phyloP scores from a whole-genome alignment of 257 asterid genomes.

The Solanum medicagineum region DNA sequence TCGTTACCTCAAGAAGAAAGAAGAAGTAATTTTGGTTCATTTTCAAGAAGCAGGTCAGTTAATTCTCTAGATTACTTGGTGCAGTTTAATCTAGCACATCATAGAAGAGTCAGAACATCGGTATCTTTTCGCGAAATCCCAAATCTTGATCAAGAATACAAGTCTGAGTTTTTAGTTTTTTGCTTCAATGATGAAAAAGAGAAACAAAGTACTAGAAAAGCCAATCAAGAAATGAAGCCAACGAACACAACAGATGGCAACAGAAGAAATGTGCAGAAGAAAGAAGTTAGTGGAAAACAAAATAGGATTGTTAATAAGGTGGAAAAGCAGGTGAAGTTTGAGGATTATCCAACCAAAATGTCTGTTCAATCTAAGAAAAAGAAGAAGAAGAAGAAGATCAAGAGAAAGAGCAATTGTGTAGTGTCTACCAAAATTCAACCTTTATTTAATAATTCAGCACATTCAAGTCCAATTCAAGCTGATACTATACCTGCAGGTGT shows the following conservation, averaged over 20 bases:
- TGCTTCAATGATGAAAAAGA: background rate
- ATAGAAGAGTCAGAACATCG: slow-evolving; percentile 41
- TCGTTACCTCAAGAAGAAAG: slow-evolving; percentile 20
- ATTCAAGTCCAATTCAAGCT: background rate
- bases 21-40: slow-evolving; percentile 24
- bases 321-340: slow-evolving; percentile 11
- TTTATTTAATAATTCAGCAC: background rate
- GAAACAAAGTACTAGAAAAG: background rate
- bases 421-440: background rate
- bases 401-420: background rate
- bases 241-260: background rate
- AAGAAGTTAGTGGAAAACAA: background rate
- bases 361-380: slow-evolving; percentile 2
- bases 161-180: background rate
- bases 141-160: background rate
- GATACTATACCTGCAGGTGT: background rate
- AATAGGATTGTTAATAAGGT: slow-evolving; percentile 6
- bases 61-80: slow-evolving; percentile 38
- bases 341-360: slow-evolving; percentile 1
- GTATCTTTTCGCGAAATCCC: slow-evolving; percentile 28
- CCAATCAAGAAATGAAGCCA: background rate
- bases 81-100: slow-evolving; percentile 17
- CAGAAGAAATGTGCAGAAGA: background rate
- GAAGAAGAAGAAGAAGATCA: slow-evolving; percentile 11
- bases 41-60: slow-evolving; percentile 40